Base-by-base conservation (phyloP, 805 yeast species). In the Metschnikowia koreensis region DNA sequence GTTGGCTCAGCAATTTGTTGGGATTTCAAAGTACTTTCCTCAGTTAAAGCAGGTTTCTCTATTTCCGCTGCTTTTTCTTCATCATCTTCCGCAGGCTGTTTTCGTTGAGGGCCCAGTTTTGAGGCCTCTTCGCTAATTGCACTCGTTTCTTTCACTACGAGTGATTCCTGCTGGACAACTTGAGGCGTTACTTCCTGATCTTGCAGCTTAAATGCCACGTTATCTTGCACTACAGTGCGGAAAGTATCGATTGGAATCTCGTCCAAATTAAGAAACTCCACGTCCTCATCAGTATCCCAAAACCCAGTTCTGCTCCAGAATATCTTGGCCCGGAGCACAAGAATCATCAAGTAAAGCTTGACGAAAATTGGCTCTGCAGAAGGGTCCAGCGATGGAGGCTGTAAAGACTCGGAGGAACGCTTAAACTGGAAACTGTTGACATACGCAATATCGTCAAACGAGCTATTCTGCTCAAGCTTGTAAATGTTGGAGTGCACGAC, bases 261-360 rank as follows among this genome's bases (percentile, higher is more conserved):
- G 33, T 58, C 62, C 28, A 56, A 42, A 27, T 48, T 45, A 46
- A 52, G 47, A 43, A 65, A 66, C 46, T 65, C 63, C 11, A 70
- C 56, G 52, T 70, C 74, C 39, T 69, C 73, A 6, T 68, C 72
- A 38, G 75, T 65, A 52, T 85, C 88, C 92, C 93, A 87, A 31
- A 84, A 77, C 6, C 97, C 97, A 22, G 86, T 67, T 56, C 89
- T 83, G 8, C 96, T 76, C 93, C 96, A 93, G 69, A 86, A 89
- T 57, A 92, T 74, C 63, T 86, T 85, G 40, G 81, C 80, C 48
- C 96, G 80, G 17, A 89, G 74, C 60, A 83, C 79, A 9, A 66
- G 59, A 38, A 75, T 57, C 58, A 71, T 65, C 41, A 70, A 49
- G 87, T 96, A 92, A n/a, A 74, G 60, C 55, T 74, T 74, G 51